phyloP scores from a whole-genome alignment of 2,329 filamentous ascomycete genomes.

The Cladosporium sphaerospermum region DNA sequence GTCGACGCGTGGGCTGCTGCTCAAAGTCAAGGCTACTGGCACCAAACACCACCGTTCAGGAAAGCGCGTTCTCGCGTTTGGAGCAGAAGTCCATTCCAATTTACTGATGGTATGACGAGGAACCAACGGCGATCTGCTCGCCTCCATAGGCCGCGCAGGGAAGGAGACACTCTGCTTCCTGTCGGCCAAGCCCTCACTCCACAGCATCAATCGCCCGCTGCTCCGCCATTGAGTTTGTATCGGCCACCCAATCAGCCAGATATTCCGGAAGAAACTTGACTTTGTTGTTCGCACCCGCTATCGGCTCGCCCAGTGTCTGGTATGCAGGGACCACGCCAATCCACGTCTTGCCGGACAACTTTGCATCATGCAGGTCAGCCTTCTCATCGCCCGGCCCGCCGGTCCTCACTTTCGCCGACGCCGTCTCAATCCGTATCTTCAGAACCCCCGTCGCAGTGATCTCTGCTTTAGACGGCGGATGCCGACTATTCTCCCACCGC shows the following conservation, averaged over 20 bases:
- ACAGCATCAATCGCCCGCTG: constrained; percentile 29
- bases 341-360: constrained; percentile 49
- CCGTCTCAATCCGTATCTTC: constrained; percentile 60
- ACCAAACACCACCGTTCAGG: neutral
- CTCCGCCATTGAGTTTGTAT: constrained; percentile 38
- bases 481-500: constrained; percentile 63
- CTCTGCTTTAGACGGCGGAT: constrained; percentile 67
- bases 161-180: neutral
- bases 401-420: constrained; percentile 67
- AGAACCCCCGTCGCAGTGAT: constrained; percentile 69
- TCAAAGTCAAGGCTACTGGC: neutral
- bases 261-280: constrained; percentile 56
- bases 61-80: neutral
- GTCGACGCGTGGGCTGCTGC: constrained; percentile 18
- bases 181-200: constrained; percentile 14
- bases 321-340: constrained; percentile 60
- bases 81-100: too few species aligned
- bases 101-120: too few species aligned
- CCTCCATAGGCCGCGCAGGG: neutral
- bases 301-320: constrained; percentile 56
- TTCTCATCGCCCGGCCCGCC: constrained; percentile 59
- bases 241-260: constrained; percentile 48
- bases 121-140: too few species aligned
- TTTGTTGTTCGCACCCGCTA: constrained; percentile 53
- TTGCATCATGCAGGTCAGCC: constrained; percentile 46